Conservation (phyloP, 1,139 yeast genomes). For the Blastobotrys proliferans region DNA sequence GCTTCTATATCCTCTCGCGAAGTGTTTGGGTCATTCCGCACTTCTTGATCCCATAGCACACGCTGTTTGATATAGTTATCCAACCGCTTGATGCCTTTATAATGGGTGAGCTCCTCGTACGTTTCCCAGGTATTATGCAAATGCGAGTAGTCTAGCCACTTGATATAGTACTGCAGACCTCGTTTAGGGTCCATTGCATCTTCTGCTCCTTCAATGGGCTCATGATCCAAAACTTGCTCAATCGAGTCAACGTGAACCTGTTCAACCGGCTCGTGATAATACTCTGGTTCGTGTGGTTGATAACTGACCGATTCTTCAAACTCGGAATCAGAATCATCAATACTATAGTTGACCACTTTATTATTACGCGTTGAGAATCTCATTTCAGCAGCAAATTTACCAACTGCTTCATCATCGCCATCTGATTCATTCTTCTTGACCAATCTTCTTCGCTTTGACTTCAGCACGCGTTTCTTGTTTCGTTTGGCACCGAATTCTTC, state of each 20-base stretch:
- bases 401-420: conserved; percentile 26
- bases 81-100: conserved; percentile 76
- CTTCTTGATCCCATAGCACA: conserved; percentile 67
- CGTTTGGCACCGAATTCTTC: conserved; percentile 34
- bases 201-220: conserved; percentile 25
- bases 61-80: conserved; percentile 86
- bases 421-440: conserved; percentile 23
- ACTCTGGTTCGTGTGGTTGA: conserved; percentile 23
- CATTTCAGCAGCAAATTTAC: conserved; percentile 33
- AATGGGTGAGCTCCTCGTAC: conserved; percentile 50
- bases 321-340: conserved; percentile 67
- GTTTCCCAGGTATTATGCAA: conserved; percentile 94
- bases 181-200: conserved; percentile 31
- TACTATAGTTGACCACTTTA: conserved; percentile 67
- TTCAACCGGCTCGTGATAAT: conserved; percentile 20
- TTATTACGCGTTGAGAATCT: conserved; percentile 77
- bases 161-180: conserved; percentile 44
- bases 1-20: conserved; percentile 89
- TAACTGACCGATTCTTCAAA: conserved; percentile 36
- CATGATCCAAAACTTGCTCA: conserved; percentile 34
- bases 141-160: conserved; percentile 88
- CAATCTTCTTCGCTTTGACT: conserved; percentile 24
- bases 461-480: conserved; percentile 21
- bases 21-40: conserved; percentile 72
- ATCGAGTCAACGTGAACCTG: conserved; percentile 37